Percentiles rank a stretch among this genome's conserved stretches.
Evolutionary conservation across 768 basidiomycete genomes (phyloP).

Genomic region (Kwoniella dendrophila): DNA sequence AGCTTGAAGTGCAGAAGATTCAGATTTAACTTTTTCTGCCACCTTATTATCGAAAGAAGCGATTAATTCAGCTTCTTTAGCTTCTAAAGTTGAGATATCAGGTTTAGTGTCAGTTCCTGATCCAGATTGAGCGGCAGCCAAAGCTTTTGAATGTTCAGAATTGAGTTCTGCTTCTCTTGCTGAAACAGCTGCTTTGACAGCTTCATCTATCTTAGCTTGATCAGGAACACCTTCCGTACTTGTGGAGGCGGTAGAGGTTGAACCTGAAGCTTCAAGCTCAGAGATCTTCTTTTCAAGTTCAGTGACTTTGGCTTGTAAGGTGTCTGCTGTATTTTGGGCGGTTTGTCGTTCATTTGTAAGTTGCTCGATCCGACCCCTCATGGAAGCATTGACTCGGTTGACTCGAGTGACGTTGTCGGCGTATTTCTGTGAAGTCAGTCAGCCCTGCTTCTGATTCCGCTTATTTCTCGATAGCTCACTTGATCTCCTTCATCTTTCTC

Average conservation of each 20-base stretch:
- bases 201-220: constrained; percentile 40
- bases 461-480: constrained; percentile 18
- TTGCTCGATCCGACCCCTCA: constrained; percentile 23
- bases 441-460: neutral
- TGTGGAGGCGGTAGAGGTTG: neutral
- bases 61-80: constrained; percentile 32
- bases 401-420: constrained; percentile 42
- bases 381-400: constrained; percentile 38
- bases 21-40: constrained; percentile 22
- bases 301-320: constrained; percentile 18
- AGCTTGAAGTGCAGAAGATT: constrained; percentile 20
- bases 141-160: constrained; percentile 28
- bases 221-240: constrained; percentile 1
- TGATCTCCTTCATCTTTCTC: constrained; percentile 33
- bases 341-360: constrained; percentile 4
- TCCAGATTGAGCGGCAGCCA: constrained; percentile 24
- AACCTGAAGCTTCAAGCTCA: constrained; percentile 9
- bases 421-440: constrained; percentile 32
- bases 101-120: neutral
- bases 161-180: constrained; percentile 42
- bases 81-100: constrained; percentile 3
- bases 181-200: constrained; percentile 43
- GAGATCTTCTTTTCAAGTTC: constrained; percentile 33
- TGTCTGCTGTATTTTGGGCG: constrained; percentile 16
- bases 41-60: constrained; percentile 29